A percentile compares a stretch with the other conserved stretches of the same genome.
Evolutionary conservation across 352 stramenopile species (phyloP).

Genomic region (Phytophthora colocasiae): DNA sequence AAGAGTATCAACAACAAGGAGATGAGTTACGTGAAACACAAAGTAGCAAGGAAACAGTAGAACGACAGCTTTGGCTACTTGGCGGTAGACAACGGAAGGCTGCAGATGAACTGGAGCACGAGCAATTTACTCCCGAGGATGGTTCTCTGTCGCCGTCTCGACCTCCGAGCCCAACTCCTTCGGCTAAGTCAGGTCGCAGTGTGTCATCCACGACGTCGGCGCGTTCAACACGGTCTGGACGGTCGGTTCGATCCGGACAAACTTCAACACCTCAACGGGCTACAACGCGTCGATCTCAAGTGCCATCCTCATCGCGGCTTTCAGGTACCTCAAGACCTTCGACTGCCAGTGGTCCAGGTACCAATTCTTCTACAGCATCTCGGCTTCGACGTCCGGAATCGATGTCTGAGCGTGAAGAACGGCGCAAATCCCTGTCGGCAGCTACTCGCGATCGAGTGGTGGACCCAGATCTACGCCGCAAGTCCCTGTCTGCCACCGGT

Average conservation of each 20-base stretch:
- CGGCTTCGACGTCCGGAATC: slow-evolving; percentile 32
- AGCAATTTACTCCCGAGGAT: slow-evolving; percentile 14
- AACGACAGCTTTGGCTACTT: slow-evolving; percentile 57
- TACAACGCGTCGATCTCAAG: slow-evolving; percentile 17
- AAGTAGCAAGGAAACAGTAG: slow-evolving; percentile 49
- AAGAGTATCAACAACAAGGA: slow-evolving; percentile 55
- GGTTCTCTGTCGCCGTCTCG: slow-evolving; percentile 26
- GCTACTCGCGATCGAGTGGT: slow-evolving; percentile 30
- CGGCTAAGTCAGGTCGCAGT: slow-evolving; percentile 53
- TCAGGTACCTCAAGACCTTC: slow-evolving; percentile 13
- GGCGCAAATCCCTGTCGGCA: slow-evolving; percentile 50
- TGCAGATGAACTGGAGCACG: slow-evolving; percentile 35
- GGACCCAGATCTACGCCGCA: slow-evolving; percentile 48
- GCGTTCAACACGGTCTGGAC: slow-evolving; percentile 41
- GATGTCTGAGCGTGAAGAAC: slow-evolving; percentile 42
- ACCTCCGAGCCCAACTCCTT: slow-evolving; percentile 52
- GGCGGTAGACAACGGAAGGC: slow-evolving; percentile 36
- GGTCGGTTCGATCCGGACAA: slow-evolving; percentile 17
- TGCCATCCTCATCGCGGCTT: slow-evolving; percentile 18
- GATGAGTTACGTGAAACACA: slow-evolving; percentile 55
- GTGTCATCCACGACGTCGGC: slow-evolving; percentile 46
- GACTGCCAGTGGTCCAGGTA: slow-evolving; percentile 1
- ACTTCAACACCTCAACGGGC: slow-evolving; percentile 20
- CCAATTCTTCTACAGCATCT: slow-evolving; percentile 19
- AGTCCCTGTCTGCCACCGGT: slow-evolving; percentile 46